Conservation (phyloP, 2,329 filamentous ascomycete species). For the Aspergillus unguis region DNA sequence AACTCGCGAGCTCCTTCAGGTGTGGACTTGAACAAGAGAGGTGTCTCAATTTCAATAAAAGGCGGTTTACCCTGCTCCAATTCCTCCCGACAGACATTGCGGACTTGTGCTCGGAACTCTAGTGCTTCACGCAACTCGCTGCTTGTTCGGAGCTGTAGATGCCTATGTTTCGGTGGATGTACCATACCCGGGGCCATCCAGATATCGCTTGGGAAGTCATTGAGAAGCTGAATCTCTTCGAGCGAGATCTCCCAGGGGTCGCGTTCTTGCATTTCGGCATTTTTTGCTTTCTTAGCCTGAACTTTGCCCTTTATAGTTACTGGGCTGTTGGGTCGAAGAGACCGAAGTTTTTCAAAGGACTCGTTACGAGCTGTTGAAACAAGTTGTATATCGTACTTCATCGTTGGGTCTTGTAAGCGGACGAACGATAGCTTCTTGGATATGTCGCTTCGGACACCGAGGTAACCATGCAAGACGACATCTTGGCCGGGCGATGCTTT, state of each 20-base stretch:
- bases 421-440: slow-evolving; percentile 70
- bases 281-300: slow-evolving; percentile 37
- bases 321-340: slow-evolving; percentile 51
- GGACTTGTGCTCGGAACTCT: slow-evolving; percentile 62
- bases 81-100: slow-evolving; percentile 52
- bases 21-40: slow-evolving; percentile 93
- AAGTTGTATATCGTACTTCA: slow-evolving; percentile 48
- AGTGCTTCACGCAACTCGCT: slow-evolving; percentile 64
- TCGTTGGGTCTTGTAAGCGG: slow-evolving; percentile 49
- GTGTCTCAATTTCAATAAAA: slow-evolving; percentile 84
- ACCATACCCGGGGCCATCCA: slow-evolving; percentile 71
- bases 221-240: slow-evolving; percentile 63
- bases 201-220: slow-evolving; percentile 70
- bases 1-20: slow-evolving; percentile 95
- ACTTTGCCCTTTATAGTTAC: slow-evolving; percentile 53
- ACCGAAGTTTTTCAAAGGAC: slow-evolving; percentile 42
- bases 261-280: slow-evolving; percentile 25
- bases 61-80: slow-evolving; percentile 51
- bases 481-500: slow-evolving; percentile 33
- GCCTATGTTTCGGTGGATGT: slow-evolving; percentile 71
- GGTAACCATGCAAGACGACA: slow-evolving; percentile 66
- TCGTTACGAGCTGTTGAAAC: slow-evolving; percentile 43
- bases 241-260: slow-evolving; percentile 59
- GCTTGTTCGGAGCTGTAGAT: slow-evolving; percentile 81
- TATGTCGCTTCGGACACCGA: slow-evolving; percentile 65